phyloP scores from a whole-genome alignment of 371 early-diverging fungal species.

The Rhizomucor miehei region DNA sequence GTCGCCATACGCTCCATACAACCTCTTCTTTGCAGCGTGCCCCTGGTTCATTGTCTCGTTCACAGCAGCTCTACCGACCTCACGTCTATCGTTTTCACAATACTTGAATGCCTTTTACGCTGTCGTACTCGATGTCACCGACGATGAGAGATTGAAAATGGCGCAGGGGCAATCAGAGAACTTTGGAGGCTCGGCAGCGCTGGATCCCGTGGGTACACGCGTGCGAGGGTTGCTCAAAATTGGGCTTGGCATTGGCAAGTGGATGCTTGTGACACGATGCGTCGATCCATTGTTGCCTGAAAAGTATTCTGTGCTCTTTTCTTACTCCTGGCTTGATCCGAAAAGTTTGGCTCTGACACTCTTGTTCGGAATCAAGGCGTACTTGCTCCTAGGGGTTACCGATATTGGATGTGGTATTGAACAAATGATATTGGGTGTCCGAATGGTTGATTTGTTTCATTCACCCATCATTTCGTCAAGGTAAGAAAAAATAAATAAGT shows the following conservation, averaged over 20 bases:
- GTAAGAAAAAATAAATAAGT: slow-evolving; percentile 14
- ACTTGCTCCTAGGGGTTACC: slow-evolving; percentile 23
- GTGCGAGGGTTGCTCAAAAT: slow-evolving; percentile 13
- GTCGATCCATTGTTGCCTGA: slow-evolving; percentile 20
- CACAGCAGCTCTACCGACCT: slow-evolving; percentile 21
- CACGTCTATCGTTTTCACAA: slow-evolving; percentile 7
- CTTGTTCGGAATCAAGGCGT: slow-evolving; percentile 25
- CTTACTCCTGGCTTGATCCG: slow-evolving; percentile 19
- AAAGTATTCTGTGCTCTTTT: slow-evolving; percentile 10
- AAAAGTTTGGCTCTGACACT: slow-evolving; percentile 17
- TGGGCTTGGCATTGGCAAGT: slow-evolving; percentile 18
- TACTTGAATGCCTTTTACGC: slow-evolving; percentile 17
- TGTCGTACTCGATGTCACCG: slow-evolving; percentile 15
- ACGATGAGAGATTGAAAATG: neutral
- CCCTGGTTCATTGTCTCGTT: slow-evolving; percentile 35
- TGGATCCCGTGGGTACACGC: neutral
- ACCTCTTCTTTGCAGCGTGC: slow-evolving; percentile 26
- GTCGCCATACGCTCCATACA: slow-evolving; percentile 1
- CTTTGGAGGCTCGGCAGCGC: neutral
- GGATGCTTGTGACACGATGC: slow-evolving; percentile 6
- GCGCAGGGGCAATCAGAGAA: neutral
- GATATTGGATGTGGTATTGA: slow-evolving; percentile 27
- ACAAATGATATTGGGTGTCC: slow-evolving; percentile 17
- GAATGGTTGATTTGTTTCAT: slow-evolving; percentile 23
- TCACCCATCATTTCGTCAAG: slow-evolving; percentile 27